Percentiles rank a stretch among this genome's conserved stretches.
phyloP scores from a whole-genome alignment of 371 early-diverging fungal species.

The Mucor irregularis region DNA sequence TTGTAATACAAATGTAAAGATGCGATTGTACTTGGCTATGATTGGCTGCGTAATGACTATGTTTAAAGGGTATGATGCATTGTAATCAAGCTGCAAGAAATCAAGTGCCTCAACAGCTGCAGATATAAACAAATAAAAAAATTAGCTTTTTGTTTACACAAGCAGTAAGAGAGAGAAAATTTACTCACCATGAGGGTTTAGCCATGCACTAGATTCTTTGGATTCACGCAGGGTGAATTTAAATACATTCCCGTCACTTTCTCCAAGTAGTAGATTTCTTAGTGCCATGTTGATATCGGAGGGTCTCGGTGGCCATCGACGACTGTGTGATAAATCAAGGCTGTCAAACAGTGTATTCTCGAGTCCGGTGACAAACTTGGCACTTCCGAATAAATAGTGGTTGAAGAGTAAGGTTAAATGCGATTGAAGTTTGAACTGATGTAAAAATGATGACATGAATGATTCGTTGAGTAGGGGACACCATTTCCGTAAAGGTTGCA shows the following conservation, averaged over 20 bases:
- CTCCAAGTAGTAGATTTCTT: slow-evolving; percentile 42
- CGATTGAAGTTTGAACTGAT: slow-evolving; percentile 43
- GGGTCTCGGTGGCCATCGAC: slow-evolving; percentile 47
- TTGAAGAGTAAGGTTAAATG: slow-evolving; percentile 41
- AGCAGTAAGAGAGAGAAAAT: too few relatives aligned
- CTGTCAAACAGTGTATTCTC: slow-evolving; percentile 30
- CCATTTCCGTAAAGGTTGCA: slow-evolving; percentile 35
- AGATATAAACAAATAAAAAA: neutral
- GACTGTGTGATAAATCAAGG: slow-evolving; percentile 4
- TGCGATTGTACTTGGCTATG: slow-evolving; percentile 50
- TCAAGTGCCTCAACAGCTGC: slow-evolving; percentile 47
- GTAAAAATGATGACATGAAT: slow-evolving; percentile 47
- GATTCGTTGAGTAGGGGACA: slow-evolving; percentile 50
- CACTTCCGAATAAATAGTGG: slow-evolving; percentile 45
- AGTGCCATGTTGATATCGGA: slow-evolving; percentile 45
- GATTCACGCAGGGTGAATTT: slow-evolving; percentile 41
- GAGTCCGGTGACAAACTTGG: slow-evolving; percentile 36
- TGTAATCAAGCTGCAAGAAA: slow-evolving; percentile 52
- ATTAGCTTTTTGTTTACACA: neutral
- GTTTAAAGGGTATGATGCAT: slow-evolving; percentile 45
- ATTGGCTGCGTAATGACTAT: slow-evolving; percentile 42
- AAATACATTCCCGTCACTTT: slow-evolving; percentile 20
- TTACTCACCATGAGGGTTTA: slow-evolving; percentile 38
- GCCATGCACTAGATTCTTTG: slow-evolving; percentile 19
- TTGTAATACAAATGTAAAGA: slow-evolving; percentile 52